phyloP scores from a whole-genome alignment of 257 asterid species.

The Gynochthodes officinalis region DNA sequence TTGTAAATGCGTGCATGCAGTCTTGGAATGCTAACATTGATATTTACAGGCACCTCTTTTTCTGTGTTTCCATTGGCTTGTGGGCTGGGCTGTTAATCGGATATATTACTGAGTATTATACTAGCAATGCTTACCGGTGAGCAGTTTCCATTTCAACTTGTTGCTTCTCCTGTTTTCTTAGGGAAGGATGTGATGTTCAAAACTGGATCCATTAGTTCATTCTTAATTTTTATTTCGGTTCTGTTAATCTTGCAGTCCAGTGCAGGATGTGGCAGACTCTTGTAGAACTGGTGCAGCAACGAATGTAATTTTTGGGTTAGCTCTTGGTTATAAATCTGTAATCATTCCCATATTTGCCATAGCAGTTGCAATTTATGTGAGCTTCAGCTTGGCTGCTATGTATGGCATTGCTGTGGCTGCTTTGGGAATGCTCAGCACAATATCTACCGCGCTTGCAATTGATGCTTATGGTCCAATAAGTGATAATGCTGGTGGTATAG shows the following conservation, averaged over 20 bases:
- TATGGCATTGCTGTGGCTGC: slow-evolving; percentile 50
- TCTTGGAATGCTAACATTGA: not conserved
- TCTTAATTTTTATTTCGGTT: not conserved
- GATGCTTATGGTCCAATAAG: slow-evolving; percentile 55
- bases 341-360: slow-evolving; percentile 44
- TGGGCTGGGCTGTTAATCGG: slow-evolving; percentile 67
- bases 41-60: slow-evolving; percentile 53
- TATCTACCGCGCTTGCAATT: slow-evolving; percentile 47
- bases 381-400: slow-evolving; percentile 50
- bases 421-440: slow-evolving; percentile 50
- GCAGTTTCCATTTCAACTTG: not conserved
- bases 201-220: not conserved
- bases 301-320: slow-evolving; percentile 48
- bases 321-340: slow-evolving; percentile 48
- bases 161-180: not conserved
- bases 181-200: not conserved
- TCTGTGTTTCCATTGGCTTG: slow-evolving; percentile 53
- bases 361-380: slow-evolving; percentile 40
- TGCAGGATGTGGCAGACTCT: slow-evolving; percentile 48
- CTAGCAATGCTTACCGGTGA: slow-evolving; percentile 58
- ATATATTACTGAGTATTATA: slow-evolving; percentile 49
- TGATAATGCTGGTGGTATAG: slow-evolving; percentile 53
- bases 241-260: slow-evolving; percentile 32
- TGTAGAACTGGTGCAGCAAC: slow-evolving; percentile 54
- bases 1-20: not conserved